phyloP scores from a whole-genome alignment of 2,329 filamentous ascomycete species.

The Massarina eburnea region DNA sequence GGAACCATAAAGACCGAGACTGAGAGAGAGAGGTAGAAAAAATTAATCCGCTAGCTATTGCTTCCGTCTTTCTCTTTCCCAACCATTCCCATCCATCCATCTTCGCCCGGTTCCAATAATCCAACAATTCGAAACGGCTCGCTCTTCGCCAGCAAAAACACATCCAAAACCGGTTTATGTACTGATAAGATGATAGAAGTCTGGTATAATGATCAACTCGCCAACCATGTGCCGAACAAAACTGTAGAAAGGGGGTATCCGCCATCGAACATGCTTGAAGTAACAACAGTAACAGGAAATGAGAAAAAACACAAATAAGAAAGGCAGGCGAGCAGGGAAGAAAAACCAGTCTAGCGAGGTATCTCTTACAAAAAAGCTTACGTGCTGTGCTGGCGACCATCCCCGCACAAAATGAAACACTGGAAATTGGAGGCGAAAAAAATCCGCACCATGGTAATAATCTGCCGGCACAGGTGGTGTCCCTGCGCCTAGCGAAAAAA shows the following conservation, averaged over 20 bases:
- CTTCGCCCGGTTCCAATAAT: too few species aligned
- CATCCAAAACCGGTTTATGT: slow-evolving; percentile 6
- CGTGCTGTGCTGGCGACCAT: slow-evolving; percentile 5
- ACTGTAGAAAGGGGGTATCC: slow-evolving; percentile 33
- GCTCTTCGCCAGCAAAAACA: too few species aligned
- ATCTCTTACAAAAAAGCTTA: slow-evolving; percentile 26
- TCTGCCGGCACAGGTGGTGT: slow-evolving; percentile 16
- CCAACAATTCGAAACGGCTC: too few species aligned
- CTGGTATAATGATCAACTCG: slow-evolving; percentile 25
- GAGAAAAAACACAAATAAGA: slow-evolving; percentile 23
- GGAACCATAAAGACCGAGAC: too few species aligned
- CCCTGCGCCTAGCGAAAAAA: slow-evolving; percentile 5
- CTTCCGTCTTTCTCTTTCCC: too few species aligned
- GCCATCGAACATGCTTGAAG: slow-evolving; percentile 23
- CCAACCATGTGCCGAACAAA: slow-evolving; percentile 36
- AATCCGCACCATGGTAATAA: slow-evolving; percentile 20
- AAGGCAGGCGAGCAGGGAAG: slow-evolving; percentile 22
- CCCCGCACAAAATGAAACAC: slow-evolving; percentile 19
- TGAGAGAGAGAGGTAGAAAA: too few species aligned
- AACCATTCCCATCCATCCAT: too few species aligned
- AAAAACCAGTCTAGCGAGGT: slow-evolving; percentile 40
- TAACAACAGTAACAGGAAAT: slow-evolving; percentile 12
- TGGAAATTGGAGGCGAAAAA: slow-evolving; percentile 18
- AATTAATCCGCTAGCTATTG: too few species aligned
- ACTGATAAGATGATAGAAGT: slow-evolving; percentile 6